Base-by-base conservation (phyloP, 257 asterid genomes). In the Gynochthodes officinalis region DNA sequence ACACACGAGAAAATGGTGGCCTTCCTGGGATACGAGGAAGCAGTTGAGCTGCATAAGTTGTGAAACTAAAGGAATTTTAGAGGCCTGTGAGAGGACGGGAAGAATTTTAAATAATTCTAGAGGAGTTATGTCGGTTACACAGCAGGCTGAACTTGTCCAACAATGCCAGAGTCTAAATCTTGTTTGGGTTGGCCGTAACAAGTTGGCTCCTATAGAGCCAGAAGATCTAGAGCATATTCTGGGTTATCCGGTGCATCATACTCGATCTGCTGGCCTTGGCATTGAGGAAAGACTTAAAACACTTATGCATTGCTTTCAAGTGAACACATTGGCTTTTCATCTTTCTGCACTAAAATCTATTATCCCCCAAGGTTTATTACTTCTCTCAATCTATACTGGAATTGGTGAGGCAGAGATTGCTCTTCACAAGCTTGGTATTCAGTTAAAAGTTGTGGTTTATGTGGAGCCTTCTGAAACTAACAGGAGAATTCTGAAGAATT, bases 341-440 rank as follows among this genome's bases (percentile, higher is more conserved):
- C 82, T 94, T 19, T 94, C 99, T 4, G 85, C 74, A 64, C 18
- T 94, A 68, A 91, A 72, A 82, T 69, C 76, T 48, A 42, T 78
- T 69, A 89, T 64, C 67, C 91, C 89, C 3, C 89, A 67, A 25
- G 98, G 98, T 28, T 61, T 91, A 35, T 78, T 83, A 0, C 79
- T 94, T 55, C 11, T 94, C 77, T 94, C 98, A 4, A 82, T 89
- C 62, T 85, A 87, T 61, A 83, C 71, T 9, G 97, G 99, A 13
- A 77, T 92, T 18, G 99, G 99, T 15, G 98, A 92, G 43, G 96
- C 82, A 0, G 96, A 88, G 78, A 80, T 94, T 37, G 92, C 98
- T 11, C 76, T 94, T 15, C 87, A 87, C 78, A 83, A 88, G 74
- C 94, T 94, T 30, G 98, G 96, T 14, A 83, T 94, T 64, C 83